These are phyloP conservation scores for Kwoniella botswanensis DNA, from an alignment of 768 basidiomycete genomes.

Conservation along the genomic window DNA sequence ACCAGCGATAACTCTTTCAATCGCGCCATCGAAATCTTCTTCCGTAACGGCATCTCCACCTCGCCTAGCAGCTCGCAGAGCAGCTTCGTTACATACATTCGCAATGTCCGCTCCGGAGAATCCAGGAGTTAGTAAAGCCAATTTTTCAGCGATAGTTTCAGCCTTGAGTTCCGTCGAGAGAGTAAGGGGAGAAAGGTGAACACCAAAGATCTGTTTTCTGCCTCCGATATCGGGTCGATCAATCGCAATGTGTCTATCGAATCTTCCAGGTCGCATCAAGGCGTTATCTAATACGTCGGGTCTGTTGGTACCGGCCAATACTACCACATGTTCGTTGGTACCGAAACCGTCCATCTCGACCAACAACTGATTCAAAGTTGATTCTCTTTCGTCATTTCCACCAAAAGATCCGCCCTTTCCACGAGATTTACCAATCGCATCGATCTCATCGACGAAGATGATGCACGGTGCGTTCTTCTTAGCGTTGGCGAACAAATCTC, in stretches of 20 bases:
- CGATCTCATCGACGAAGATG: constrained; percentile 99
- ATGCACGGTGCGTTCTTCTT: constrained; percentile 98
- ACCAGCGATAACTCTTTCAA: constrained; percentile 96
- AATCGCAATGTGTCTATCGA: constrained; percentile 94
- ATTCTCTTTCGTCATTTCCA: constrained; percentile 97
- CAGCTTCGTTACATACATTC: constrained; percentile 98
- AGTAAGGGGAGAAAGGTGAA: constrained; percentile 84
- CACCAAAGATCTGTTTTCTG: constrained; percentile 88
- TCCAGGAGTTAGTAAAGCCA: constrained; percentile 94
- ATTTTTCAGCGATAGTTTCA: constrained; percentile 77
- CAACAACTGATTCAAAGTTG: constrained; percentile 93
- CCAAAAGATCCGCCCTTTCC: constrained; percentile 78
- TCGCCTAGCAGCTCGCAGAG: constrained; percentile 88
- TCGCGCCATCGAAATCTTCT: constrained; percentile 91
- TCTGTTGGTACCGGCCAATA: constrained; percentile 94
- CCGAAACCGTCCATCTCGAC: constrained; percentile 99
- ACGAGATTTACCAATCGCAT: constrained; percentile 95
- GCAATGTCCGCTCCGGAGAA: constrained; percentile 99
- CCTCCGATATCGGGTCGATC: constrained; percentile 94
- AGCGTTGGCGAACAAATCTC: constrained; percentile 95
- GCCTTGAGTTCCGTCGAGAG: constrained; percentile 61
- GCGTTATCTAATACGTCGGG: constrained; percentile 95
- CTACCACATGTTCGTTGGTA: constrained; percentile 94
- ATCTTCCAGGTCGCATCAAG: constrained; percentile 94
- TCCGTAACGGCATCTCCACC: constrained; percentile 77